These are phyloP conservation scores for Pontederia paniculata DNA, from an alignment of 176 grass and related monocot species.

Conservation along the genomic window DNA sequence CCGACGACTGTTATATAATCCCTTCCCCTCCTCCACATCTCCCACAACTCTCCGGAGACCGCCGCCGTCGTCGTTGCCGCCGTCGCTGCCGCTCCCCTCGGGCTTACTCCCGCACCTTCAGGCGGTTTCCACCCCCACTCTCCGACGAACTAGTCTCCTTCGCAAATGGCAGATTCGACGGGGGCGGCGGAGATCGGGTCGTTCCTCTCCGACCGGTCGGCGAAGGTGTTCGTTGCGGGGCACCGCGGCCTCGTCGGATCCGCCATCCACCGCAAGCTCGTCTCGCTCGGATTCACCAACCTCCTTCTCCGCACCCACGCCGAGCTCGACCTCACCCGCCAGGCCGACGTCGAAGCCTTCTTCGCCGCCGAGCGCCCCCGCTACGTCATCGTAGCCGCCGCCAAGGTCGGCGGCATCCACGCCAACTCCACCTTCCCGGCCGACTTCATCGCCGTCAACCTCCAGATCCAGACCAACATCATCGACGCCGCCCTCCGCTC, in stretches of 20 bases:
- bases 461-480: constrained; percentile 88
- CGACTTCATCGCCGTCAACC: constrained; percentile 70
- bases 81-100: no score
- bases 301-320: constrained; percentile 44
- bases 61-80: no score
- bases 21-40: no score
- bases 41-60: no score
- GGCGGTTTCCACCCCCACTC: no score
- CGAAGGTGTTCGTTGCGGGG: constrained; percentile 58
- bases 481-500: constrained; percentile 49
- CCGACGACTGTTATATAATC: no score
- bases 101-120: no score
- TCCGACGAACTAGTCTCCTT: no score
- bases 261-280: constrained; percentile 39
- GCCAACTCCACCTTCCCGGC: constrained; percentile 69
- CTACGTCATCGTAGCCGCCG: constrained; percentile 60
- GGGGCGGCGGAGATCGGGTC: constrained; percentile 3
- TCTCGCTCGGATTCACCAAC: constrained; percentile 45
- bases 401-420: constrained; percentile 82
- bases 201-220: constrained; percentile 54
- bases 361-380: constrained; percentile 49
- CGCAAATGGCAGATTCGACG: no score
- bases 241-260: constrained; percentile 67
- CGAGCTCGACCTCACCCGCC: constrained; percentile 64
- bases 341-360: constrained; percentile 57